Evolutionary conservation across 805 yeast genomes (phyloP).

Genomic region (Cyberlindnera misumaiensis): DNA sequence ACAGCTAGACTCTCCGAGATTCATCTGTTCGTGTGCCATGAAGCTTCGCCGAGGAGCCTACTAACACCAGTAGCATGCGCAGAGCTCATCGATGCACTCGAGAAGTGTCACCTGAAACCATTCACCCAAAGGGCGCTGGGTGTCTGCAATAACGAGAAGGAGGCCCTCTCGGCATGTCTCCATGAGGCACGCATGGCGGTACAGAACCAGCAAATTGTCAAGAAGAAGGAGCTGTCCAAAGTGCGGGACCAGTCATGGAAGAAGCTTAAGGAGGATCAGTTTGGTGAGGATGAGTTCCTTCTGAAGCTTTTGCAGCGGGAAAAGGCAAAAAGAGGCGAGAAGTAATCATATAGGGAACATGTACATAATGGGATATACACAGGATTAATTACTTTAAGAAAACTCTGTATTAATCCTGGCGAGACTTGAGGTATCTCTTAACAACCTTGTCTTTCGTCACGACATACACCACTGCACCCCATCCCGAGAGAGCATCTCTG

Average conservation of each 20-base stretch:
- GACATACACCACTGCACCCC: slow-evolving; percentile 96
- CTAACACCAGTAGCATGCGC: slow-evolving; percentile 48
- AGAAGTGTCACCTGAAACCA: slow-evolving; percentile 75
- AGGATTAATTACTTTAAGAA: too few relatives aligned
- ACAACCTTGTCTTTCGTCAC: slow-evolving; percentile 88
- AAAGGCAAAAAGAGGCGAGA: slow-evolving; percentile 28
- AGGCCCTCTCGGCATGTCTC: slow-evolving; percentile 70
- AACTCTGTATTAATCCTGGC: slow-evolving; percentile 64
- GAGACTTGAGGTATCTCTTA: slow-evolving; percentile 81
- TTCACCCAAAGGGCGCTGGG: slow-evolving; percentile 71
- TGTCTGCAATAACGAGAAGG: slow-evolving; percentile 76
- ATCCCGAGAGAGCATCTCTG: slow-evolving; percentile 95
- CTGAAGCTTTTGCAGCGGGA: slow-evolving; percentile 57
- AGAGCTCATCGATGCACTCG: slow-evolving; percentile 78
- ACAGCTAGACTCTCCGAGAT: slow-evolving; percentile 43
- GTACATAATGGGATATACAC: slow-evolving; percentile 2
- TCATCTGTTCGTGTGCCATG: slow-evolving; percentile 26
- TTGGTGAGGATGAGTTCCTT: slow-evolving; percentile 68
- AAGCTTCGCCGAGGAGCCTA: background rate
- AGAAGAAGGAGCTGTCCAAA: slow-evolving; percentile 51
- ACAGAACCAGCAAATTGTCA: slow-evolving; percentile 45
- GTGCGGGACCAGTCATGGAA: slow-evolving; percentile 51
- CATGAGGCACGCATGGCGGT: slow-evolving; percentile 66
- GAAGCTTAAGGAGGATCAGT: slow-evolving; percentile 65
- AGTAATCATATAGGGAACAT: background rate